Evolutionary conservation across 1,284 basidiomycete genomes (phyloP), one percentile per base, ranked within the genome.

Genomic region (Ceratobasidium sp.): DNA sequence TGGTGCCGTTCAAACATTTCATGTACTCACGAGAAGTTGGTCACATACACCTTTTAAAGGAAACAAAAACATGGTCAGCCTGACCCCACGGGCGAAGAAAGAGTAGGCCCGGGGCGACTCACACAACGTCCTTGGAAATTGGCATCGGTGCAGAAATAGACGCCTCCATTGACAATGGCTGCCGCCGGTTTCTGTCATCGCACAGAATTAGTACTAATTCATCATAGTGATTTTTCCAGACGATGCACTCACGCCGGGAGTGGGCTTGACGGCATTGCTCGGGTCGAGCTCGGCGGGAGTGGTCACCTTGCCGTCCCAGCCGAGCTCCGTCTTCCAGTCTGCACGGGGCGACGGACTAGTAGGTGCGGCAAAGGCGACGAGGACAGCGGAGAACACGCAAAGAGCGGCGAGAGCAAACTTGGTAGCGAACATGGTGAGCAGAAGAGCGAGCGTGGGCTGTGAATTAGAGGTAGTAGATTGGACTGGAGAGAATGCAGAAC

Each of bases 151-250:
- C 70, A 73, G 41, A 60, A 73, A n/a, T 46, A 46, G 5, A 73
- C 70, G 16, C 70, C 70, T 3, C 55, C 70, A 46, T 73, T 73
- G 70, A 60, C 35, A 1, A 35, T 54, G 27, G 55, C 55, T n/a
- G 55, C n/a, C 10, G 55, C 55, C 10, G 55, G 55, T 57, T 57
- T 57, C 55, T 57, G 55, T 12, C 55, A 57, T 57, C 55, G 52
- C 20, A 23, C 2, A 57, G 23, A 2, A 23, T 57, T 27, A 57
- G 55, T 57, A 20, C 23, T 12, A 57, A 27, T 20, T 27, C 55
- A n/a, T n/a, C 7, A n/a, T 23, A n/a, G 5, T 27, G 55, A 8
- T 38, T 27, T 3, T n/a, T 7, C 3, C n/a, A 52, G 18, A 14
- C 4, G 55, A 23, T 23, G 3, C 10, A 57, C 55, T 57, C 55